These are phyloP conservation scores for Apiospora rasikravindrae DNA, from an alignment of 2,329 filamentous ascomycete species.

Conservation along the genomic window DNA sequence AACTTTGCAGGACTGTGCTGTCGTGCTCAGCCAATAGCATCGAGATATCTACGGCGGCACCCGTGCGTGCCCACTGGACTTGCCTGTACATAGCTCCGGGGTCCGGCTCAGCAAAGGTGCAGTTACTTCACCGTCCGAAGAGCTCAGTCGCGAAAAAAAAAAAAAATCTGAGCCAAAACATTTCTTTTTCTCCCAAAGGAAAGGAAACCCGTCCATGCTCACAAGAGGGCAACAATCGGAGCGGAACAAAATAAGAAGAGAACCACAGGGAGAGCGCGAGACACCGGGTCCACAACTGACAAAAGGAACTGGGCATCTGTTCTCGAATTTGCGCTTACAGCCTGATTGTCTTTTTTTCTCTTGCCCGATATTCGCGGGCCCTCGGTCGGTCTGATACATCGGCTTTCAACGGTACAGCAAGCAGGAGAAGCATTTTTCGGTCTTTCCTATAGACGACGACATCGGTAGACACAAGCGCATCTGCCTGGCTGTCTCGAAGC, in stretches of 20 bases:
- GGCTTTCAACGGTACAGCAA: conserved; percentile 9
- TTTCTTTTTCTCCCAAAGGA: background rate
- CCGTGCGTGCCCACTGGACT: conserved; percentile 9
- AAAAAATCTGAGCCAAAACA: conserved; percentile 3
- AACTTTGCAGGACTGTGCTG: background rate
- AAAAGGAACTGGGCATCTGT: background rate
- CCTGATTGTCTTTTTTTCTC: background rate
- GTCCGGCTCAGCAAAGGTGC: background rate
- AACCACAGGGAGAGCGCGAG: conserved; percentile 1
- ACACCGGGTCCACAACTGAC: background rate
- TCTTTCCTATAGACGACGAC: conserved; percentile 13
- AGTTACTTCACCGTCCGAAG: background rate
- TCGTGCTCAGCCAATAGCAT: background rate
- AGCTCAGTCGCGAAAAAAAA: background rate
- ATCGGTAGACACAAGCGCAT: background rate
- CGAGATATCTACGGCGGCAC: background rate
- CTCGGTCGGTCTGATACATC: background rate
- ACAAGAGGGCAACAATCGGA: background rate
- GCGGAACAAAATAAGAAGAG: background rate
- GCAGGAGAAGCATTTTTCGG: background rate
- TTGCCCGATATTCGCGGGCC: background rate
- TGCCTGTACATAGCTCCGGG: background rate
- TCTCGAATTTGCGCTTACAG: conserved; percentile 13
- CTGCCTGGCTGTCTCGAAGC: conserved; percentile 9
- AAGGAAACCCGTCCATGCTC: background rate